A percentile compares a stretch with the other conserved stretches of the same genome.
Conservation (phyloP, 2,329 filamentous ascomycete species). For the Botrytis squamosa region DNA sequence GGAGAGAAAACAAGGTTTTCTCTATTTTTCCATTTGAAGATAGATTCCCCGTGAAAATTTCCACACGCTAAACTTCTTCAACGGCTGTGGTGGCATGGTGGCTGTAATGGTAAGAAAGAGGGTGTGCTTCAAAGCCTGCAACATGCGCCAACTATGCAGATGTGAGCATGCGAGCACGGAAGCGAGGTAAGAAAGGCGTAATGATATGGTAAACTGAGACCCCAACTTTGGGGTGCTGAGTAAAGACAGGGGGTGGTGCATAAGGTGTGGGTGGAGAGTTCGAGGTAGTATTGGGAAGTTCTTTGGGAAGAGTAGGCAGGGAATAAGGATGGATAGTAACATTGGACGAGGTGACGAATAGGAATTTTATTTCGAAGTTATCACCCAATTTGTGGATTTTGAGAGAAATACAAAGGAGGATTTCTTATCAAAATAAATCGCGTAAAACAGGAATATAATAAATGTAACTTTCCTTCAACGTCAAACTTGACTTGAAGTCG, state of each 20-base stretch:
- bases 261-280: slow-evolving; percentile 6
- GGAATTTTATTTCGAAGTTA: neutral
- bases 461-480: neutral
- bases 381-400: neutral
- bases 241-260: slow-evolving; percentile 1
- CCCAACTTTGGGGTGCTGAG: slow-evolving; percentile 1
- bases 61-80: slow-evolving; percentile 5
- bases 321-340: neutral
- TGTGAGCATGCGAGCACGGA: neutral
- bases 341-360: neutral
- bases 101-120: neutral
- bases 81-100: neutral
- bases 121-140: neutral
- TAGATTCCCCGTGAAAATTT: neutral
- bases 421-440: neutral
- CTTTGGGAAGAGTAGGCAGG: neutral
- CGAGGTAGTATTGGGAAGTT: neutral
- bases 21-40: neutral
- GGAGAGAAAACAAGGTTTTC: neutral
- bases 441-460: neutral
- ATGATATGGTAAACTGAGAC: neutral
- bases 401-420: neutral
- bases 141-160: neutral
- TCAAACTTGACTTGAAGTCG: neutral
- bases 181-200: neutral